phyloP scores from a whole-genome alignment of 805 yeast species.

The Yamadazyma scolyti region DNA sequence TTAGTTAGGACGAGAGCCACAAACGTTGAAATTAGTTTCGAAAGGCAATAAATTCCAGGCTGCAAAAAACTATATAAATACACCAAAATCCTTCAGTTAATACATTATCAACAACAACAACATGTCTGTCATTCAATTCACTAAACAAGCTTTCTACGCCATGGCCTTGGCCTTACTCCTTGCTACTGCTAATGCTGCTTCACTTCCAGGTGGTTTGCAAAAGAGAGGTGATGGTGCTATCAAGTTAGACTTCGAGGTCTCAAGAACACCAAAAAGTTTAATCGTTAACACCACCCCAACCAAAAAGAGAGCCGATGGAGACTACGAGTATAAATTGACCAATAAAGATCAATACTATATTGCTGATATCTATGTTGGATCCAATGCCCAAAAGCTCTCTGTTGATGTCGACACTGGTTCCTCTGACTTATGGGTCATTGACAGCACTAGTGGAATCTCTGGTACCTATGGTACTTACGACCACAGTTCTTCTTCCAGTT shows the following conservation, averaged over 20 bases:
- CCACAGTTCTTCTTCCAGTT: constrained; percentile 26
- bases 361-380: constrained; percentile 15
- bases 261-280: no score
- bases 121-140: not conserved
- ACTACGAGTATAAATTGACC: constrained; percentile 1
- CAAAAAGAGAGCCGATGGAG: no score
- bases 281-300: no score
- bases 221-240: constrained; percentile 10
- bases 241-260: constrained; percentile 7
- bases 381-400: constrained; percentile 16
- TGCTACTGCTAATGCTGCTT: constrained; percentile 4
- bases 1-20: no score
- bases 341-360: constrained; percentile 7
- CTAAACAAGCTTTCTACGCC: constrained; percentile 1
- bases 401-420: constrained; percentile 25
- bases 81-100: no score
- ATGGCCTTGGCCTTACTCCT: constrained; percentile 5
- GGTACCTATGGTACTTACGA: constrained; percentile 37
- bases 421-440: constrained; percentile 24
- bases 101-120: no score
- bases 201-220: constrained; percentile 5
- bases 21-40: no score
- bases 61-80: no score
- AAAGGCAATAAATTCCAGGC: no score
- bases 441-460: constrained; percentile 3